These are phyloP conservation scores for Fusarium domesticum DNA, from an alignment of 2,329 filamentous ascomycete genomes.

Conservation along the genomic window DNA sequence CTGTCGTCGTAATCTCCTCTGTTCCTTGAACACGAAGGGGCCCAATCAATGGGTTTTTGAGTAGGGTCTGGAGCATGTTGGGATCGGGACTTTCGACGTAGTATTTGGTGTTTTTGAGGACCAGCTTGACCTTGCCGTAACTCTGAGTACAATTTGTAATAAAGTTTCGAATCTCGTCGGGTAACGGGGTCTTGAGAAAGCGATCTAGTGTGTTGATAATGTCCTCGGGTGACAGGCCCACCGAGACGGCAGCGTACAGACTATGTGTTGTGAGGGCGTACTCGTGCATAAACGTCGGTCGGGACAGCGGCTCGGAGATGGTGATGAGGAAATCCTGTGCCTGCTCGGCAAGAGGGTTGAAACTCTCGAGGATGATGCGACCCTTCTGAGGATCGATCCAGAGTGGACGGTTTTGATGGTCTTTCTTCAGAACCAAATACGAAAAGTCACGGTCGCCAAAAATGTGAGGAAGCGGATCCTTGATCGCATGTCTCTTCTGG, in stretches of 20 bases:
- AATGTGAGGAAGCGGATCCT: constrained; percentile 46
- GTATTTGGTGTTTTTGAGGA: constrained; percentile 91
- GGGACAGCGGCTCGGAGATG: constrained; percentile 87
- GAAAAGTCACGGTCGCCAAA: constrained; percentile 68
- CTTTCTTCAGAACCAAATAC: constrained; percentile 76
- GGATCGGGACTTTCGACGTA: constrained; percentile 91
- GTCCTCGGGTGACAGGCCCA: constrained; percentile 84
- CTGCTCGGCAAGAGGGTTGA: constrained; percentile 80
- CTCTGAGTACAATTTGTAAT: constrained; percentile 78
- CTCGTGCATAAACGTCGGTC: constrained; percentile 88
- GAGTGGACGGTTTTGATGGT: constrained; percentile 84
- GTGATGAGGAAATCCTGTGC: constrained; percentile 95
- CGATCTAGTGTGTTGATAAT: constrained; percentile 86
- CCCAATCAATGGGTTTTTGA: constrained; percentile 80
- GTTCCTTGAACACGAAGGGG: constrained; percentile 71
- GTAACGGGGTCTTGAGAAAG: constrained; percentile 84
- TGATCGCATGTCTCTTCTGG: constrained; percentile 44
- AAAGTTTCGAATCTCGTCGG: constrained; percentile 75
- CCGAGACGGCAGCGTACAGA: constrained; percentile 90
- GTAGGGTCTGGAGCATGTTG: constrained; percentile 77
- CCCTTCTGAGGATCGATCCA: constrained; percentile 90
- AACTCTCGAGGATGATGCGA: constrained; percentile 89
- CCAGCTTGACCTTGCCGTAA: constrained; percentile 93
- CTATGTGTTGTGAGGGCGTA: constrained; percentile 90
- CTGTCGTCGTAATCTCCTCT: constrained; percentile 71